Base-by-base conservation (phyloP, 169 alveolate genomes). In the Blepharisma undulans region DNA sequence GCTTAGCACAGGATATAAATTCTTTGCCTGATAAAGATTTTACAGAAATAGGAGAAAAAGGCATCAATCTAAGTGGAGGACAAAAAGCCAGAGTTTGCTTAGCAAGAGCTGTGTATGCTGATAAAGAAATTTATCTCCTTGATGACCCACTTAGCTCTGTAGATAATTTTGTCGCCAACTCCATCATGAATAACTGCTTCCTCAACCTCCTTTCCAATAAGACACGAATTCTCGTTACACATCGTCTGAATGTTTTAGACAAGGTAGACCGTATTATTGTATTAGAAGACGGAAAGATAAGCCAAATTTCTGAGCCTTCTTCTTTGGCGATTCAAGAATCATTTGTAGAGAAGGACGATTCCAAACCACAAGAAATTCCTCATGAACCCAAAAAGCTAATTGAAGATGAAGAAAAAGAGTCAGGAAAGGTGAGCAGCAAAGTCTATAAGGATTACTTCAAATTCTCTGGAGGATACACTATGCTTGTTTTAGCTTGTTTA, bases 81-180 rank as follows among this genome's bases (percentile, higher is more conserved):
- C 98, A 98, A 88, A 98, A 97, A 93, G 98, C 98, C 30, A 96
- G 99, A 85, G 94, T 98, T 4, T 93, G 98, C 18, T 80, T 98
- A 59, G 99, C 99, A 8, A 95, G 99, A 76, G 99, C 99, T 1
- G 98, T 97, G 22, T 98, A 98, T 94, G 87, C 95, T 16, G 95
- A 94, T 19, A 30, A 36, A 72, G 78, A 30, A 18, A 93, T 98
- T 59, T 94, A 95, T 85, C 88, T 97, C 4, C 92, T 98, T 36
- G 99, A 98, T 92, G 99, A 98, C 87, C 98, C 98, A 30, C 90
- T 98, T 29, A 91, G 97, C 1, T 99, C 99, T 22, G 95, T 98
- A 36, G 99, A 98, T 90, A 95, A 97, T 4, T 90, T 95, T 92
- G 98, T 98, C 22, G 96, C 98, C 8, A 92, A 92, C 79, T 94